phyloP scores from a whole-genome alignment of 441 rosid genomes.

The Dalechampia spathulata region DNA sequence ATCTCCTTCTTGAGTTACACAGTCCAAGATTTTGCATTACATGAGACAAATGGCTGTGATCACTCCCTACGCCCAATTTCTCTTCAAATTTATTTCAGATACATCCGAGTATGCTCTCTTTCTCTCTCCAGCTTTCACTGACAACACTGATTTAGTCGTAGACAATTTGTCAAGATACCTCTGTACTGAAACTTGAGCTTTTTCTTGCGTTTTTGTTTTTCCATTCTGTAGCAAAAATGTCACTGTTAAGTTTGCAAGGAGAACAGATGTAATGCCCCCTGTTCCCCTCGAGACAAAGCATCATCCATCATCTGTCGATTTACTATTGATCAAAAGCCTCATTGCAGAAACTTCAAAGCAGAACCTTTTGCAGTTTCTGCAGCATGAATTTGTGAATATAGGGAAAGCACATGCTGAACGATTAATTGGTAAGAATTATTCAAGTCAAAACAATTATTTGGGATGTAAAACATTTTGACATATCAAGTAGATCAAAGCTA shows the following conservation, averaged over 20 bases:
- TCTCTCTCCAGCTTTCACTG: slow-evolving; percentile 11
- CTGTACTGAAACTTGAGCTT: not conserved
- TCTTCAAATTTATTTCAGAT: slow-evolving; percentile 76
- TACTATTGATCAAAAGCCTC: slow-evolving; percentile 89
- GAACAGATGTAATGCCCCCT: slow-evolving; percentile 98
- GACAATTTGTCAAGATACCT: too few species aligned
- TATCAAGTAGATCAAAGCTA: not conserved
- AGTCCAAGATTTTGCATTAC: slow-evolving; percentile 97
- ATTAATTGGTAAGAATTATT: slow-evolving; percentile 57
- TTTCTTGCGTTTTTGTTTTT: slow-evolving; percentile 1
- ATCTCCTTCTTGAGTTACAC: slow-evolving; percentile 21
- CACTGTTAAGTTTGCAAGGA: slow-evolving; percentile 75
- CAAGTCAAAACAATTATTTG: slow-evolving; percentile 9
- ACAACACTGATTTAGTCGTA: not conserved
- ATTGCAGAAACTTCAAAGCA: slow-evolving; percentile 84
- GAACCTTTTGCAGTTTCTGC: slow-evolving; percentile 83
- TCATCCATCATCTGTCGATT: slow-evolving; percentile 96
- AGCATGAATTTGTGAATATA: slow-evolving; percentile 92
- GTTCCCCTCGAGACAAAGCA: slow-evolving; percentile 94
- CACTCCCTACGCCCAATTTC: slow-evolving; percentile 93
- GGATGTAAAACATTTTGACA: not conserved
- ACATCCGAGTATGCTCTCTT: slow-evolving; percentile 61
- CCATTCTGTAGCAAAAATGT: slow-evolving; percentile 62
- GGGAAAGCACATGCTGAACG: slow-evolving; percentile 74
- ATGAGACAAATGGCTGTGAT: slow-evolving; percentile 99